Evolutionary conservation across 2,329 filamentous ascomycete species (phyloP), one percentile per base, ranked within the genome.

Genomic region (Hortaea sp.): DNA sequence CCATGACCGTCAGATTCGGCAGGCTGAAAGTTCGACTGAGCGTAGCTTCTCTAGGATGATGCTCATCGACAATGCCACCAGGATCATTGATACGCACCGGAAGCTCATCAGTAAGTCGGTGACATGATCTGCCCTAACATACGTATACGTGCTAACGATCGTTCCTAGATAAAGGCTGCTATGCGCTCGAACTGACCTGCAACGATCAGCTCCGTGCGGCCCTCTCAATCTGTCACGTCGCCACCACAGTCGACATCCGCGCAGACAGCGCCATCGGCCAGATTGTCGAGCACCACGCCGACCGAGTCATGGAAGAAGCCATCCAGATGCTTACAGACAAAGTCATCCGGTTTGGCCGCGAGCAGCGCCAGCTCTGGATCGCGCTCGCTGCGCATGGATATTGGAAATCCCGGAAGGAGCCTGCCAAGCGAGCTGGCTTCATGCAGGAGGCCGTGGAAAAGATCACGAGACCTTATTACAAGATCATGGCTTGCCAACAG

Each of bases 371-470:
- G 43, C 49, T 62, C 1, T 62, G 60, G 60, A 56, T 62, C 13
- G 47, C 55, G n/a, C 45, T 60, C 2, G 57, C 59, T 3, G 54
- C 58, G 1, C 49, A 57, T 11, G 57, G 56, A 20, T 56, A 51
- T 39, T 51, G 56, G 48, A 60, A 59, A 35, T 42, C 53, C 3
- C 56, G 53, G 40, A 51, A 55, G 34, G 55, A 57, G 38, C 57
- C 58, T 1, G 12, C 27, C 2, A 51, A 55, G 38, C 47, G 54
- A 28, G 13, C 49, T 2, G 42, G 51, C 1, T 61, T 57, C 48
- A 61, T 61, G 59, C 57, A 60, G 41, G 59, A 63, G 42, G 57
- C 60, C 2, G 57, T 63, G 6, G 60, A 62, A 7, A 53, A 53
- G 20, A 53, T 61, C 39, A 54, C 54, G 1, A 41, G 51, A n/a